Percentiles rank a stretch among this genome's conserved stretches.
These are phyloP conservation scores for Xylaria sp. DNA, from an alignment of 2,329 filamentous ascomycete genomes.

Conservation along the genomic window DNA sequence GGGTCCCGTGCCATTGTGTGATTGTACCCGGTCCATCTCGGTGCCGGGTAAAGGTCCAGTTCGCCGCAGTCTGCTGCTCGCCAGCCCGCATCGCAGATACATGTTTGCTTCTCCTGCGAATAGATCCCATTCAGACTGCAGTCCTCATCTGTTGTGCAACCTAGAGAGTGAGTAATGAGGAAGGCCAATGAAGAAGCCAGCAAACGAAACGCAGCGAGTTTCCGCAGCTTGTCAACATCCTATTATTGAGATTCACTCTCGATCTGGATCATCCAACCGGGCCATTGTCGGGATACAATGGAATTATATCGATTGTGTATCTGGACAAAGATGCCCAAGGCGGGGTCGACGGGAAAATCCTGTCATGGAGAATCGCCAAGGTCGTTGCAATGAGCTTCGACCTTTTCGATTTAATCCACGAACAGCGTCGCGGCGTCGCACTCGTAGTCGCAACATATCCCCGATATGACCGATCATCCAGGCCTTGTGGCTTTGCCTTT, in stretches of 20 bases:
- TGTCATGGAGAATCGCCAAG: neutral
- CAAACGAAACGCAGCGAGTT: neutral
- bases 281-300: neutral
- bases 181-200: neutral
- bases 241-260: neutral
- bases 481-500: neutral
- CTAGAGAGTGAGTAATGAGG: slow-evolving; percentile 2
- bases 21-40: slow-evolving; percentile 41
- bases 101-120: slow-evolving; percentile 17
- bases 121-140: slow-evolving; percentile 39
- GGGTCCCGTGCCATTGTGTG: slow-evolving; percentile 33
- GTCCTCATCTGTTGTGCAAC: slow-evolving; percentile 26
- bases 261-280: neutral
- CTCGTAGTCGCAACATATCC: neutral
- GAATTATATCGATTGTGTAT: neutral
- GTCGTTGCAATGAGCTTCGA: neutral
- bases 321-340: neutral
- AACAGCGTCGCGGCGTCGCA: slow-evolving; percentile 5
- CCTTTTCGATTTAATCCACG: slow-evolving; percentile 13
- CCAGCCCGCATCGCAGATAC: slow-evolving; percentile 40
- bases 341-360: slow-evolving; percentile 2
- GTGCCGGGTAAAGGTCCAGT: slow-evolving; percentile 40
- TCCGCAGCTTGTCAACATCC: neutral
- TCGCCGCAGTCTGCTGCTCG: slow-evolving; percentile 39
- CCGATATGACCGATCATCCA: neutral